Evolutionary conservation across 2,329 filamentous ascomycete genomes (phyloP).

Genomic region (Aspergillus ruber): DNA sequence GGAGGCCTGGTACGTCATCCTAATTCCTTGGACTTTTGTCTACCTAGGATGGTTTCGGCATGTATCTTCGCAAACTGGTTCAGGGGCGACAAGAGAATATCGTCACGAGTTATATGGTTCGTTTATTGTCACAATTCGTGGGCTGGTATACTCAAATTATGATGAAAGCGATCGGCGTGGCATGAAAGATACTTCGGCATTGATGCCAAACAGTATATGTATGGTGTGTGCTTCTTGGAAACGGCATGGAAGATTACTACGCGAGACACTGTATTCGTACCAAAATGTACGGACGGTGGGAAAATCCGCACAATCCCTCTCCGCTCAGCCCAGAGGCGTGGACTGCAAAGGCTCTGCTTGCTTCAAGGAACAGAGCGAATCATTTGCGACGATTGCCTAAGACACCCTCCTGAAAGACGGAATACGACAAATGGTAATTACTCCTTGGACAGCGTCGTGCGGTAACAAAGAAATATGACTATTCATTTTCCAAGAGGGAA

Average conservation of each 20-base stretch:
- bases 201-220: constrained; percentile 15
- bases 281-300: constrained; percentile 20
- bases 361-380: constrained; percentile 9
- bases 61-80: not conserved
- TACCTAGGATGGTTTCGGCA: not conserved
- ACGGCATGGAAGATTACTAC: constrained; percentile 18
- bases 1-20: constrained; percentile 25
- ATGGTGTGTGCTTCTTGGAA: constrained; percentile 16
- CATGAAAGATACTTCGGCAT: constrained; percentile 10
- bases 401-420: constrained; percentile 1
- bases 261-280: constrained; percentile 24
- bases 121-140: not conserved
- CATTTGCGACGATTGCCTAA: constrained; percentile 6
- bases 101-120: not conserved
- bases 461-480: not conserved
- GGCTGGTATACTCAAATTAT: constrained; percentile 15
- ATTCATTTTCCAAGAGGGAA: not conserved
- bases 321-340: constrained; percentile 12
- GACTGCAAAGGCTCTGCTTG: constrained; percentile 6
- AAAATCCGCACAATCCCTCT: constrained; percentile 11
- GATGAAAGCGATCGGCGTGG: constrained; percentile 21
- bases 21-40: constrained; percentile 7
- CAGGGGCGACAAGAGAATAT: constrained; percentile 7
- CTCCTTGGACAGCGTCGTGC: not conserved
- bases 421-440: not conserved